Evolutionary conservation across 2,329 filamentous ascomycete species (phyloP).

Genomic region (Gliomastix tumulicola): DNA sequence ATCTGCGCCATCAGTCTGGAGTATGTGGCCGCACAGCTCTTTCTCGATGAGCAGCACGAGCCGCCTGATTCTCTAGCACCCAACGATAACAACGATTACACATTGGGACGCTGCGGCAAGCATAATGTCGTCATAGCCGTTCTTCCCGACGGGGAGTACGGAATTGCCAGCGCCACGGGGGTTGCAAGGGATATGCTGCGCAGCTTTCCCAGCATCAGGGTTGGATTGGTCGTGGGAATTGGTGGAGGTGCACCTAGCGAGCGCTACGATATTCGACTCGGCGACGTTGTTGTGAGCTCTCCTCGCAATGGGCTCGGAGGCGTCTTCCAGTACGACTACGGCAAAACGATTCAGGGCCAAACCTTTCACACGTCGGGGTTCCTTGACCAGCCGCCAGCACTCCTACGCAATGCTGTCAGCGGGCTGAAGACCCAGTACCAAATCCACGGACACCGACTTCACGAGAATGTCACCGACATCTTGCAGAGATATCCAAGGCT

Average conservation of each 20-base stretch:
- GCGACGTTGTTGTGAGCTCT: constrained; percentile 11
- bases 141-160: constrained; percentile 16
- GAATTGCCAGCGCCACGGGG: constrained; percentile 12
- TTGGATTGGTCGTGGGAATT: constrained; percentile 23
- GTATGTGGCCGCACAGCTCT: constrained; percentile 23
- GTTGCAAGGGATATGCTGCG: constrained; percentile 16
- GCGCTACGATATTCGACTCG: constrained; percentile 18
- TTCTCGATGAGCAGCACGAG: constrained; percentile 30
- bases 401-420: constrained; percentile 4
- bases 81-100: constrained; percentile 19
- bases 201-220: constrained; percentile 18
- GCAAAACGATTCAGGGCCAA: constrained; percentile 5
- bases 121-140: constrained; percentile 26
- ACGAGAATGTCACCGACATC: constrained; percentile 1
- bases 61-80: constrained; percentile 11
- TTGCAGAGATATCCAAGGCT: constrained; percentile 2
- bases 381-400: constrained; percentile 6
- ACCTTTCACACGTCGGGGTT: constrained; percentile 3
- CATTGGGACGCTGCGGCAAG: constrained; percentile 16
- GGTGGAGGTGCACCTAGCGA: constrained; percentile 21
- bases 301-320: not conserved
- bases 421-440: constrained; percentile 6
- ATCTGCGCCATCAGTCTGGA: too few species aligned
- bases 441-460: constrained; percentile 11
- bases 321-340: constrained; percentile 8